Evolutionary conservation across 75 land plant species (phyloP), one percentile per base, ranked within the genome.

Genomic region (Chamaecyparis obtusa): DNA sequence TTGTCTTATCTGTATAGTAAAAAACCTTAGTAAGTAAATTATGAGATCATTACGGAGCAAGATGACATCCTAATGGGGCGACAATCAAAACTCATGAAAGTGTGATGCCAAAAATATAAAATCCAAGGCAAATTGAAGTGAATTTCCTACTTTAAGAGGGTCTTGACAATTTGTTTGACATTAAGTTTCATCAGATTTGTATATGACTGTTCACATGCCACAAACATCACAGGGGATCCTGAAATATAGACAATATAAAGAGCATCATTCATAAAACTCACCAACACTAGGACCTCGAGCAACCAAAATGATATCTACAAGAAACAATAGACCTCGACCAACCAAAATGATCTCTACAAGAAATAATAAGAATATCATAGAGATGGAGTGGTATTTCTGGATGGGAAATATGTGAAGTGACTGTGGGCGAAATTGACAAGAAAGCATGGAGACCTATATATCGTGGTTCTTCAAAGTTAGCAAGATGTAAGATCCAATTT

Each of bases 151-250:
- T 94, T 92, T 76, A 98, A 88, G 9, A 98, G 94, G 17, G 99
- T 94, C 84, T 96, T 98, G 39, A 96, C 94, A 54, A 98, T 94
- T 67, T 97, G 94, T 83, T 96, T 98, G 54, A 96, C 98, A 86
- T 98, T 98, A 36, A 98, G 98, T 89, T 95, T 98, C 93, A 94
- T 98, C 78, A 98, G 93, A 89, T 98, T 98, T 2, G 98, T 96
- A 89, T 98, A 98, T 21, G 95, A 96, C 87, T 98, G 99, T 17
- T 98, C 99, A 89, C 99, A 98, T 39, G 98, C 99, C 85, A 98
- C 95, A 79, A 98, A 98, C 97, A 98, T 96, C 39, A 98, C 94
- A 5, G 99, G 99, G 44, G 99, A 92, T 75, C 99, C 99, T 79
- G 99, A 98, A 15, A 95, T 93, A 85, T 98, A 98, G 24, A 98